phyloP scores from a whole-genome alignment of 805 yeast species.

The Tetrapisispora pingtungensis region DNA sequence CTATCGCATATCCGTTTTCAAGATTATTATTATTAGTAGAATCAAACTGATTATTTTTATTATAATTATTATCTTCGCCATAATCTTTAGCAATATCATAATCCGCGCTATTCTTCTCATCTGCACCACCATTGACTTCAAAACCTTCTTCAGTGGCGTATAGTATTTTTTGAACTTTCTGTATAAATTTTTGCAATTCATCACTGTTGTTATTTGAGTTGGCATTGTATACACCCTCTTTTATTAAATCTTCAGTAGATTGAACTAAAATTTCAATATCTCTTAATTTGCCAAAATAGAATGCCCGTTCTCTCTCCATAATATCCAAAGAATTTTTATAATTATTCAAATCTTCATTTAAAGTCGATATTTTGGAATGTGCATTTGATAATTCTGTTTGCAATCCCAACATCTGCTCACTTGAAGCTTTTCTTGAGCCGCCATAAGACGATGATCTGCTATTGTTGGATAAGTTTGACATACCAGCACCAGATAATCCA shows the following conservation, averaged over 20 bases:
- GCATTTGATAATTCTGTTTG: conserved; percentile 42
- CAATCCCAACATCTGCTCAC: conserved; percentile 22
- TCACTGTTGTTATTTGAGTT: conserved; percentile 18
- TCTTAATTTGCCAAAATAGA: conserved; percentile 80
- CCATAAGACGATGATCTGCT: conserved; percentile 21
- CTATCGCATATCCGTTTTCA: not conserved
- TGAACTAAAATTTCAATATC: conserved; percentile 79
- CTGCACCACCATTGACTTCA: conserved; percentile 36
- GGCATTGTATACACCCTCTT: conserved; percentile 31
- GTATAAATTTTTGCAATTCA: conserved; percentile 35
- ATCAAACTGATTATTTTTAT: not conserved
- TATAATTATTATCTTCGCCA: conserved; percentile 22
- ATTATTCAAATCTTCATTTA: conserved; percentile 42
- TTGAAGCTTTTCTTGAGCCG: conserved; percentile 16
- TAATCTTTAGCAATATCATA: conserved; percentile 28
- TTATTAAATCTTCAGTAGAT: conserved; percentile 44
- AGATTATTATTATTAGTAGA: not conserved
- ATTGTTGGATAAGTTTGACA: not conserved
- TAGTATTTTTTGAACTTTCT: conserved; percentile 63
- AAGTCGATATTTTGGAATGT: conserved; percentile 29
- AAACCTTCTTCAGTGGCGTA: conserved; percentile 82
- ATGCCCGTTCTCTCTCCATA: conserved; percentile 74
- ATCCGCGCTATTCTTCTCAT: conserved; percentile 3
- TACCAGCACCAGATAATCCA: conserved; percentile 3
- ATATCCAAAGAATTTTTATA: conserved; percentile 51